Conservation (phyloP, 2,329 filamentous ascomycete genomes). For the Cladorrhinum sp. region DNA sequence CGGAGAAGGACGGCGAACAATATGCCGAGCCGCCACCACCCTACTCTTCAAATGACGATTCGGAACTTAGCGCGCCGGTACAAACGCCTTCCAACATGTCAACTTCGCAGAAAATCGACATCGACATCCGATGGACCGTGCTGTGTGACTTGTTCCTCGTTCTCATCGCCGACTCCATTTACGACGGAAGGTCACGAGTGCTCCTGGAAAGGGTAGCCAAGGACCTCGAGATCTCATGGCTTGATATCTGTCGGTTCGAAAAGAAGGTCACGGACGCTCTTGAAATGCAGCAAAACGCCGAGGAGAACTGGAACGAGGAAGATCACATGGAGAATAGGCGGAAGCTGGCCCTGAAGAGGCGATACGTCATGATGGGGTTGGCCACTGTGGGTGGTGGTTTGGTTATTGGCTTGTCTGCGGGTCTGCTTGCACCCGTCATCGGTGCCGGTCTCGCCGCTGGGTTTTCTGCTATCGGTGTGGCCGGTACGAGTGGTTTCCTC, state of each 20-base stretch:
- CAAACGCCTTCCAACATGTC: conserved; percentile 80
- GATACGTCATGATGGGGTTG: conserved; percentile 93
- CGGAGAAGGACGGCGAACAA: conserved; percentile 40
- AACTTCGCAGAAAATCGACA: conserved; percentile 80
- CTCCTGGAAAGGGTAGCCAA: conserved; percentile 80
- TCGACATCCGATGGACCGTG: conserved; percentile 95
- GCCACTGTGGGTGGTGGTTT: conserved; percentile 93
- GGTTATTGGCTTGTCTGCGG: conserved; percentile 92
- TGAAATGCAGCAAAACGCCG: conserved; percentile 93
- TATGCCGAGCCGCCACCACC: conserved; percentile 53
- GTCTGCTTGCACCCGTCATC: conserved; percentile 87
- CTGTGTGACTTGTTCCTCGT: conserved; percentile 93
- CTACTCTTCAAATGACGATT: conserved; percentile 63
- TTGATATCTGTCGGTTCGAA: conserved; percentile 95
- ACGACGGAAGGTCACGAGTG: conserved; percentile 82
- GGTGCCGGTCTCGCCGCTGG: conserved; percentile 90
- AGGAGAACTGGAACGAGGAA: conserved; percentile 97
- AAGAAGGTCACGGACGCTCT: conserved; percentile 94
- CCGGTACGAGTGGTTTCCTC: conserved; percentile 83
- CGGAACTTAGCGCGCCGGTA: conserved; percentile 75
- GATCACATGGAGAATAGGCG: conserved; percentile 85
- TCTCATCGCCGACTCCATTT: conserved; percentile 91
- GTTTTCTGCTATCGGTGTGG: conserved; percentile 90
- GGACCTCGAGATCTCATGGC: conserved; percentile 78
- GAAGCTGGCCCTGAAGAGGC: conserved; percentile 75